Evolutionary conservation across 2,329 filamentous ascomycete species (phyloP).

Genomic region (Curvularia spicifera): DNA sequence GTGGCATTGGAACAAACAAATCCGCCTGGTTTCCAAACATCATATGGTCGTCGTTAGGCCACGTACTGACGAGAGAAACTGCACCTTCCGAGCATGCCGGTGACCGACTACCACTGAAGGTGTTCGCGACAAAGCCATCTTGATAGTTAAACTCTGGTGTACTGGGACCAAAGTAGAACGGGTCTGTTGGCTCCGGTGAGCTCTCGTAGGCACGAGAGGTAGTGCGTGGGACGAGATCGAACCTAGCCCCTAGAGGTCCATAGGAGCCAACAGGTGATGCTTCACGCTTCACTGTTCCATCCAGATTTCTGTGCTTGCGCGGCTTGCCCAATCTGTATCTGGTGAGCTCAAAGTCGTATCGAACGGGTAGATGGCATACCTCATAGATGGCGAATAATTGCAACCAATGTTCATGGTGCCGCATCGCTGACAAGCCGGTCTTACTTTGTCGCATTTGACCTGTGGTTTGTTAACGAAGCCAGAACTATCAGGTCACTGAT

Average conservation of each 20-base stretch:
- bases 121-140: constrained; percentile 38
- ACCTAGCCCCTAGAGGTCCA: constrained; percentile 36
- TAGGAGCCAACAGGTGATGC: constrained; percentile 44
- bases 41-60: constrained; percentile 44
- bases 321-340: constrained; percentile 43
- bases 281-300: constrained; percentile 45
- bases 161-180: constrained; percentile 44
- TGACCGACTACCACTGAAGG: constrained; percentile 43
- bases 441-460: constrained; percentile 49
- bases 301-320: constrained; percentile 47
- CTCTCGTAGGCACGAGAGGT: constrained; percentile 40
- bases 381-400: constrained; percentile 51
- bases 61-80: constrained; percentile 35
- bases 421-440: constrained; percentile 47
- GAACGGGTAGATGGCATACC: constrained; percentile 31
- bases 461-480: constrained; percentile 16
- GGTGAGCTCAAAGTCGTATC: constrained; percentile 22
- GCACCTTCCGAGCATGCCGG: constrained; percentile 42
- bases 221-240: constrained; percentile 44
- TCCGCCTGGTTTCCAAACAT: constrained; percentile 39
- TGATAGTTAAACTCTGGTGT: constrained; percentile 47
- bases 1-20: constrained; percentile 36
- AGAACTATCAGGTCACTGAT: neutral
- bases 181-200: constrained; percentile 46
- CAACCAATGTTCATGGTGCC: constrained; percentile 49